Conservation (phyloP, 2,329 filamentous ascomycete genomes). For the Chrysoporthe cubensis region DNA sequence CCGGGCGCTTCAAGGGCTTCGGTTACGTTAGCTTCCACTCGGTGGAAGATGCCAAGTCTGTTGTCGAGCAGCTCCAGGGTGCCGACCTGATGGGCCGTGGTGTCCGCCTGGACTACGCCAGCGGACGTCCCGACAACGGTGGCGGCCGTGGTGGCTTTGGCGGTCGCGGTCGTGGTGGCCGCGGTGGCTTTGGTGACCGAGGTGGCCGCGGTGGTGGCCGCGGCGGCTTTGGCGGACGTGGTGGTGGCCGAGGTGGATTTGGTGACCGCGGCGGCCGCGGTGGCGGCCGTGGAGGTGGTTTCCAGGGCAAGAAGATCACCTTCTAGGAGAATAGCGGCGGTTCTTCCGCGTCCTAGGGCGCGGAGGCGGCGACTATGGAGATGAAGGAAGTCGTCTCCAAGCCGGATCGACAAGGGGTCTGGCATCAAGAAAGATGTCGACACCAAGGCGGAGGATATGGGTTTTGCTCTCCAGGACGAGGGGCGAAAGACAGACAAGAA, state of each 20-base stretch:
- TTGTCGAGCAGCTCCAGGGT: conserved; percentile 65
- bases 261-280: conserved; percentile 38
- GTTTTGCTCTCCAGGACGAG: conserved; percentile 2
- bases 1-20: conserved; percentile 86
- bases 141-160: conserved; percentile 55
- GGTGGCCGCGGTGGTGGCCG: conserved; percentile 55
- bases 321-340: conserved; percentile 50
- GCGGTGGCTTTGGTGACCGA: conserved; percentile 43
- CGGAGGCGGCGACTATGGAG: not conserved
- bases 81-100: conserved; percentile 71
- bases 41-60: conserved; percentile 80
- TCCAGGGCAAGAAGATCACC: conserved; percentile 79
- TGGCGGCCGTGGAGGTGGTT: conserved; percentile 57
- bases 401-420: not conserved
- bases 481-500: conserved; percentile 16
- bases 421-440: not conserved
- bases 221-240: conserved; percentile 46
- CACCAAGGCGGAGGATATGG: not conserved
- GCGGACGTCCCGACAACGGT: conserved; percentile 57
- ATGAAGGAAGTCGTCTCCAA: not conserved
- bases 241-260: conserved; percentile 45
- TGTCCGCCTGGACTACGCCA: conserved; percentile 82
- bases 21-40: conserved; percentile 86
- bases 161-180: conserved; percentile 47
- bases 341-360: conserved; percentile 1